A percentile compares a stretch with the other conserved stretches of the same genome.
Conservation (phyloP, 1,284 basidiomycete species). For the Ustilago shanxiensis region DNA sequence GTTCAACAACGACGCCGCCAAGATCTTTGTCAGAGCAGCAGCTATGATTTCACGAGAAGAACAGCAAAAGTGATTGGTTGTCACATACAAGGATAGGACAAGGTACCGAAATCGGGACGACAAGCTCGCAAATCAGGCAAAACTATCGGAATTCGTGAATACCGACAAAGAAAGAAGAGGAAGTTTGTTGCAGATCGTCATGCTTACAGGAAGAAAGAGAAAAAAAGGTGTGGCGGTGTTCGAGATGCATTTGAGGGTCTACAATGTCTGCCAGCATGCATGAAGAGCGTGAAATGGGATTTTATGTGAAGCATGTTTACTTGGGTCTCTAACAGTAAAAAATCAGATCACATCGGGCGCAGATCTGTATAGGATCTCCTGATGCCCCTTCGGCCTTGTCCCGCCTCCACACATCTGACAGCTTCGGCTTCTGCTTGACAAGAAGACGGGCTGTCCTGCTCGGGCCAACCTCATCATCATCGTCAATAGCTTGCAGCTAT, state of each 20-base stretch:
- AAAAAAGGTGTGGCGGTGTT: constrained; percentile 1
- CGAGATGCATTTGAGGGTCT: neutral
- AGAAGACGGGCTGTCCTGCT: constrained; percentile 10
- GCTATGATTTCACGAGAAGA: too few species aligned
- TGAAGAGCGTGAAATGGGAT: constrained; percentile 12
- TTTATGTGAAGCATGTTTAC: neutral
- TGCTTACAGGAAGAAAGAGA: neutral
- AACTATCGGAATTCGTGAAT: neutral
- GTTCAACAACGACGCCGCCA: neutral
- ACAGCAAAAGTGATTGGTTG: too few species aligned
- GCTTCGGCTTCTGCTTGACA: too few species aligned
- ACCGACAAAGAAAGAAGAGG: neutral
- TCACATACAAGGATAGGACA: too few species aligned
- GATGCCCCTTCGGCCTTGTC: constrained; percentile 10
- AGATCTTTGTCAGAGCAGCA: too few species aligned
- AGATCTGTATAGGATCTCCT: neutral
- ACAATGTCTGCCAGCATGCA: too few species aligned
- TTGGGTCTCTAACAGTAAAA: neutral
- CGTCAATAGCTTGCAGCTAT: neutral
- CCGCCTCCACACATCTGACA: constrained; percentile 23
- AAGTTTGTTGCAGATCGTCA: constrained; percentile 3
- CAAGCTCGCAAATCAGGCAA: constrained; percentile 1
- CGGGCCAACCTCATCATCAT: constrained; percentile 27
- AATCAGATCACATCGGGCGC: neutral
- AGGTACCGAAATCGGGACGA: neutral